Evolutionary conservation across 106 monocot species (phyloP).

Genomic region (Xerophyta viscosa): DNA sequence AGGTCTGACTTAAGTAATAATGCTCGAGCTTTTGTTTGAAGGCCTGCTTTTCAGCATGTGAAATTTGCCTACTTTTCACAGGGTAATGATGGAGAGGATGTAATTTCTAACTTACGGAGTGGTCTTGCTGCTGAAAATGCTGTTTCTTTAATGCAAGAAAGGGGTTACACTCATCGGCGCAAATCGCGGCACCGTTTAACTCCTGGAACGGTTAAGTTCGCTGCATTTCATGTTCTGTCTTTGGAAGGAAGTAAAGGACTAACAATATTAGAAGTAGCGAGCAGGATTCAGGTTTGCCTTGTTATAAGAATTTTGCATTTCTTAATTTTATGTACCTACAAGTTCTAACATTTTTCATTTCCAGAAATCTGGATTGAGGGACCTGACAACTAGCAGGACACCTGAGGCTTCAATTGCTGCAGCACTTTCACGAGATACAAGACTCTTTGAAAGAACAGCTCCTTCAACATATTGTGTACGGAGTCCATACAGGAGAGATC

Average conservation of each 20-base stretch:
- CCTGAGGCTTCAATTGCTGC: slow-evolving; percentile 99
- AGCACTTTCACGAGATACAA: slow-evolving; percentile 83
- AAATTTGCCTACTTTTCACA: slow-evolving; percentile 5
- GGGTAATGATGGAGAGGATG: slow-evolving; percentile 74
- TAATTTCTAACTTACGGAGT: slow-evolving; percentile 72
- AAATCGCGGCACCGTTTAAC: slow-evolving; percentile 85
- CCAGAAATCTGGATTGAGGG: slow-evolving; percentile 95
- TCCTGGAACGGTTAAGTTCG: slow-evolving; percentile 99
- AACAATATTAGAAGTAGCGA: slow-evolving; percentile 94
- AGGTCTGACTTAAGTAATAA: slow-evolving; percentile 23
- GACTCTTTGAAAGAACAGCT: slow-evolving; percentile 96
- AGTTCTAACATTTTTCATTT: not conserved
- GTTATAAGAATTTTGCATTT: not conserved
- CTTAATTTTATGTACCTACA: not conserved
- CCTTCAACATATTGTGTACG: slow-evolving; percentile 97
- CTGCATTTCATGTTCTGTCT: slow-evolving; percentile 97
- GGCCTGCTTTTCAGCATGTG: not conserved
- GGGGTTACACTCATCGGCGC: slow-evolving; percentile 63
- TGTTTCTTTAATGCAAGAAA: slow-evolving; percentile 86
- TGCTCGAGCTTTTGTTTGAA: not conserved
- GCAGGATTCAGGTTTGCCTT: slow-evolving; percentile 79
- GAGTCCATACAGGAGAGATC: slow-evolving; percentile 79
- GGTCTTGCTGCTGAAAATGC: slow-evolving; percentile 95
- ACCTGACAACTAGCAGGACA: slow-evolving; percentile 97
- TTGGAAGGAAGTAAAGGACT: slow-evolving; percentile 81